A percentile compares a stretch with the other conserved stretches of the same genome.
Evolutionary conservation across 305 asterid species (phyloP).

Genomic region (Fraxinus angustifolia): DNA sequence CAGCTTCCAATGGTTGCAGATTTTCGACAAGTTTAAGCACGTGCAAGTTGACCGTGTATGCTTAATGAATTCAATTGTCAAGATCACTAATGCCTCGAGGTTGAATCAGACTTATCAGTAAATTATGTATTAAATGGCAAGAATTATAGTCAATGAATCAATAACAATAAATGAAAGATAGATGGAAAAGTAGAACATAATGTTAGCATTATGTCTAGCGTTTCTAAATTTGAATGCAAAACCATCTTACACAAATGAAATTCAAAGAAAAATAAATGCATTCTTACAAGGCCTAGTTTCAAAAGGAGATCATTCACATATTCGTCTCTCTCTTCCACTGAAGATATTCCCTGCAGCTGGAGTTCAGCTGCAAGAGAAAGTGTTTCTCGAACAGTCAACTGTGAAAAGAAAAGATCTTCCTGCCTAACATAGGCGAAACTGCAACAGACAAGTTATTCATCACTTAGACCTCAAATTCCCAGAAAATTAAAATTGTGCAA

Average conservation of each 20-base stretch:
- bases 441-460: conserved; percentile 28
- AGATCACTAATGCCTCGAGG: background rate
- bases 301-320: conserved; percentile 72
- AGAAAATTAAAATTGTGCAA: conserved; percentile 5
- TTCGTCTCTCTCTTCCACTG: conserved; percentile 72
- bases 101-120: background rate
- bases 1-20: background rate
- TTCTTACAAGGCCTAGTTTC: conserved; percentile 80
- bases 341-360: conserved; percentile 72
- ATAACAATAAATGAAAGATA: conserved; percentile 8
- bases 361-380: conserved; percentile 91
- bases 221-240: conserved; percentile 1
- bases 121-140: background rate
- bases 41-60: background rate
- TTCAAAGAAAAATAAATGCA: conserved; percentile 17
- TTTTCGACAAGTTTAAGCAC: background rate
- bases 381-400: conserved; percentile 97
- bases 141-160: conserved; percentile 1
- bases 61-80: background rate
- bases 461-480: conserved; percentile 11
- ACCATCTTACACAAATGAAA: background rate
- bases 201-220: background rate
- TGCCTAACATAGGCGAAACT: conserved; percentile 92
- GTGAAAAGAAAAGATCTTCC: conserved; percentile 98
- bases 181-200: background rate